Conservation (phyloP, 1,284 basidiomycete genomes). For the Mrakiaceae sp. region DNA sequence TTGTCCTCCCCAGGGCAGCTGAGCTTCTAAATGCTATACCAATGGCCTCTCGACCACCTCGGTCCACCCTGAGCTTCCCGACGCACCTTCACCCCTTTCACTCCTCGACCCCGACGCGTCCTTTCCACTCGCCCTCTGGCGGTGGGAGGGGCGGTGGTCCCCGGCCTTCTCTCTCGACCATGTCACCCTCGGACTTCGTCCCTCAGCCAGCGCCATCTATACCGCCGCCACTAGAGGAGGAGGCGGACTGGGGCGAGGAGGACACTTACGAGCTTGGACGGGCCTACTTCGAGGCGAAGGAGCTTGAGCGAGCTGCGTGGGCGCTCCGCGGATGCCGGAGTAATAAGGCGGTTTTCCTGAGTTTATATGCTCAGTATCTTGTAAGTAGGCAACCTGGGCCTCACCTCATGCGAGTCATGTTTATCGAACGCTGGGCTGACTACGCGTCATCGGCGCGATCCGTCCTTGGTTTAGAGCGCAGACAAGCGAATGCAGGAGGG, state of each 20-base stretch:
- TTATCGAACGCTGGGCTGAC: not conserved
- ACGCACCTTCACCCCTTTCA: not conserved
- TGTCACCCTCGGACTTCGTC: slow-evolving; percentile 11
- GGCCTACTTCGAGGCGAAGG: slow-evolving; percentile 62
- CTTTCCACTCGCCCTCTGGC: not conserved
- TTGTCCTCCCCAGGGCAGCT: slow-evolving; percentile 27
- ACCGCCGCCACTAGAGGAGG: not conserved
- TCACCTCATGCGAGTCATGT: not conserved
- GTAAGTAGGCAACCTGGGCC: slow-evolving; percentile 41
- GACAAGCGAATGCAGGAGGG: slow-evolving; percentile 37
- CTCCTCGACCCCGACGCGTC: slow-evolving; percentile 5
- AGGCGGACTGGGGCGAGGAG: slow-evolving; percentile 29
- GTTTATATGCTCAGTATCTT: slow-evolving; percentile 70
- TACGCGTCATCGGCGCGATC: slow-evolving; percentile 24
- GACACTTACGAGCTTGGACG: slow-evolving; percentile 56
- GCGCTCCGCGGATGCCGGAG: slow-evolving; percentile 53
- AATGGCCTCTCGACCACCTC: slow-evolving; percentile 22
- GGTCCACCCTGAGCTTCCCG: not conserved
- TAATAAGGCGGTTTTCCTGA: slow-evolving; percentile 63
- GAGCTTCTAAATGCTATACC: slow-evolving; percentile 34
- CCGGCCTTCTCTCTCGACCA: slow-evolving; percentile 11
- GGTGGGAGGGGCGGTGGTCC: not conserved
- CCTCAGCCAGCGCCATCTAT: not conserved
- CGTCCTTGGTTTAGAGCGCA: slow-evolving; percentile 26
- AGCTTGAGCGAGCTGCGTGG: slow-evolving; percentile 64